Base-by-base conservation (phyloP, 768 basidiomycete species). In the Termitomyces heimii region DNA sequence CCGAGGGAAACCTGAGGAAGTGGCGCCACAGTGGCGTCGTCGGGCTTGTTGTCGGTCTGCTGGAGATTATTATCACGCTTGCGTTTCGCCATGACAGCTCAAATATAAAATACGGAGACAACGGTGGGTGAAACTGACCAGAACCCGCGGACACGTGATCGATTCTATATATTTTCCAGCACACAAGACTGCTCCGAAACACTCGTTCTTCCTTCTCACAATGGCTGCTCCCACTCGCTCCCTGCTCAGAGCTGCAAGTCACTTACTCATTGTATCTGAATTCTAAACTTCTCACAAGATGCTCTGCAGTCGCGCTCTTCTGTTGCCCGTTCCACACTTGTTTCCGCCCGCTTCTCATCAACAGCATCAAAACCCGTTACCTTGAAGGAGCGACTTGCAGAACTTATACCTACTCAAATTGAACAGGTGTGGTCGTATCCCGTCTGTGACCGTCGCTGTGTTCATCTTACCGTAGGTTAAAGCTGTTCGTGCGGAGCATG, bases 311-410 rank as follows among this genome's bases (percentile, higher is more conserved):
- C 82, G 32, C 84, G 81, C 58, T 79, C 76, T 56, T 71, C 76
- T 32, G 65, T 71, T 63, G 71, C 76, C 65, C 81, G 77, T 62
- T 68, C 72, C 40, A 65, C 74, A 20, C 66, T 77, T 56, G 73
- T 77, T 37, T 76, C 80, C 34, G 77, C 77, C 62, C 80, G 86
- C 54, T 82, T 86, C 65, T 83, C 82, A 48, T 87, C 88, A n/a
- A 78, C 85, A 16, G 73, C 78, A 44, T 68, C 82, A 31, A 89
- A 86, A 72, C 82, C 82, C 44, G 79, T 82, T 58, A 85, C 92
- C 28, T 82, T 98, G 70, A 96, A 95, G 78, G 94, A 98, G 75
- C 83, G 93, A 53, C 81, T 98, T 59, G 84, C 91, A 34, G 92
- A 97, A 75, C 84, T 98, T 72, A 98, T 98, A 66, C 96, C 96